Percentiles rank a stretch among this genome's conserved stretches.
Evolutionary conservation across 495 filamentous ascomycete species (phyloP).

Genomic region (Penicillium fimorum): DNA sequence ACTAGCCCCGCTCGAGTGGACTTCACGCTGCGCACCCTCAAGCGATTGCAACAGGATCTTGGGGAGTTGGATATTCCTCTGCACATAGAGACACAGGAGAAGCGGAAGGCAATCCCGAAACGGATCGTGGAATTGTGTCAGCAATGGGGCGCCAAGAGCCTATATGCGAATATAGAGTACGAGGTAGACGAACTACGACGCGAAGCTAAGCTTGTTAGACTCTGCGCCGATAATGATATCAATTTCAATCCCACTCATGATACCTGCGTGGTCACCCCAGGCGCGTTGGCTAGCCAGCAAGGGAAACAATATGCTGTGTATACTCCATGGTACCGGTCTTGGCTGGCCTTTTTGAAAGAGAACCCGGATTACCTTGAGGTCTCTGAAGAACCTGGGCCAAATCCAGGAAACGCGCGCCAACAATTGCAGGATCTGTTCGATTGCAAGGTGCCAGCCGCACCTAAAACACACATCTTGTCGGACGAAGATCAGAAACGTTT

Average conservation of each 20-base stretch:
- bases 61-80: constrained; percentile 74
- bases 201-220: constrained; percentile 63
- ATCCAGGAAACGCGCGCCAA: constrained; percentile 54
- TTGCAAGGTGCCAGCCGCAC: constrained; percentile 58
- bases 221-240: constrained; percentile 59
- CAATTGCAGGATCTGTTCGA: constrained; percentile 61
- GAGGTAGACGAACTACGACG: constrained; percentile 63
- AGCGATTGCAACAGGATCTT: constrained; percentile 63
- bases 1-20: constrained; percentile 73
- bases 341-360: constrained; percentile 67
- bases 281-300: constrained; percentile 56
- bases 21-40: constrained; percentile 70
- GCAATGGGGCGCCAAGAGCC: constrained; percentile 68
- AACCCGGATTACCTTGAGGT: constrained; percentile 63
- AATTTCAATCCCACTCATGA: constrained; percentile 69
- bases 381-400: constrained; percentile 58
- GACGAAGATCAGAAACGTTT: constrained; percentile 58
- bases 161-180: constrained; percentile 59
- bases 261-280: constrained; percentile 78
- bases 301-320: constrained; percentile 85
- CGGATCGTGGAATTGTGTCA: constrained; percentile 68
- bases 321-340: constrained; percentile 75
- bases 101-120: constrained; percentile 58
- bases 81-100: constrained; percentile 68
- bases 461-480: constrained; percentile 62